These are phyloP conservation scores for Kappamyces sp. DNA, from an alignment of 192 early-diverging fungal genomes.

Conservation along the genomic window DNA sequence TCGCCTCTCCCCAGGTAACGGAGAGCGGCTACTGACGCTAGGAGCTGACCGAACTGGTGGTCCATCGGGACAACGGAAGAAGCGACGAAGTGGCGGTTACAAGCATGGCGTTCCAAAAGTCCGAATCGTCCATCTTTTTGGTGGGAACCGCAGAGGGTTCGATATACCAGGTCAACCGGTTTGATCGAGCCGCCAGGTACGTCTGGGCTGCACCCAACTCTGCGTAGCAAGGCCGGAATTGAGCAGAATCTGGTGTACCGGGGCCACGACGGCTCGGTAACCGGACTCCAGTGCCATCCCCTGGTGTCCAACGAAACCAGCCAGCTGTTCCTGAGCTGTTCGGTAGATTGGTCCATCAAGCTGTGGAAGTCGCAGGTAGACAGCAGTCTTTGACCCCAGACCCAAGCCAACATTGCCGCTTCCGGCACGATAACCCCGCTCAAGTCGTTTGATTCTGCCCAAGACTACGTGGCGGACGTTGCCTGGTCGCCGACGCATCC, in stretches of 20 bases:
- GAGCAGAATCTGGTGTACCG: conserved; percentile 77
- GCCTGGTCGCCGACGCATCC: conserved; percentile 98
- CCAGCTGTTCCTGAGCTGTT: conserved; percentile 86
- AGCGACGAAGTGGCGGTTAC: conserved; percentile 95
- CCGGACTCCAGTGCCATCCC: conserved; percentile 89
- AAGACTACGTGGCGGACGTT: conserved; percentile 97
- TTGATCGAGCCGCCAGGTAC: conserved; percentile 88
- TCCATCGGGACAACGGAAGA: conserved; percentile 65
- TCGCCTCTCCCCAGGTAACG: conserved; percentile 87
- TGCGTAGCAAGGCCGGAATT: conserved; percentile 85
- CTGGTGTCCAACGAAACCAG: conserved; percentile 71
- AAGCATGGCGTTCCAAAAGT: conserved; percentile 81
- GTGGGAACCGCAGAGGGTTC: conserved; percentile 95
- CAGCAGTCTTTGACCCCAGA: conserved; percentile 22
- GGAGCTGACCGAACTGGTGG: conserved; percentile 35
- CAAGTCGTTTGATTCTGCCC: conserved; percentile 83
- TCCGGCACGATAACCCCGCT: conserved; percentile 54
- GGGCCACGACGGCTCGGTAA: conserved; percentile 85
- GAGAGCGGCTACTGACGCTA: background rate
- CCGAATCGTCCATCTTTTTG: conserved; percentile 89
- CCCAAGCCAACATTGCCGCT: conserved; percentile 16
- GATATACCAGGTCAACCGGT: conserved; percentile 91
- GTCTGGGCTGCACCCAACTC: no score
- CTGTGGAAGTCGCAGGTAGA: conserved; percentile 71
- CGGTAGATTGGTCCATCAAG: conserved; percentile 96